Conservation (phyloP, 225 moss, liverwort and hornwort genomes). For the Anthoceros angustus region DNA sequence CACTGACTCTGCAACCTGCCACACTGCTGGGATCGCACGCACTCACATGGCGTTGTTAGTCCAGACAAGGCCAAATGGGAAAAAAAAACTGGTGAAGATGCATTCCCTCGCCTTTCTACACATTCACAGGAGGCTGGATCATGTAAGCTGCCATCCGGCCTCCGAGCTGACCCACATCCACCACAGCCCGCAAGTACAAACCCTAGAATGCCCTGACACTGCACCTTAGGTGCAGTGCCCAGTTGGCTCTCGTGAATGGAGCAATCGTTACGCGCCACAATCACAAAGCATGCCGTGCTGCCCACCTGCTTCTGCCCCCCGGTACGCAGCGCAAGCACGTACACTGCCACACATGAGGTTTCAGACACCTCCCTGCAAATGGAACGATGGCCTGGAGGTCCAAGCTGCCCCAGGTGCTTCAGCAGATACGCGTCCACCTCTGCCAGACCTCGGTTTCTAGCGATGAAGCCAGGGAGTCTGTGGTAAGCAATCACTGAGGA, state of each 20-base stretch:
- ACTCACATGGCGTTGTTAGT: conserved; percentile 87
- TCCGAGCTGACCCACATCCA: background rate
- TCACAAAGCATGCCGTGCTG: conserved; percentile 94
- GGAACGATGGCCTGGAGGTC: too few relatives aligned
- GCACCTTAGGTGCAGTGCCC: conserved; percentile 95
- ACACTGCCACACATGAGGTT: too few relatives aligned
- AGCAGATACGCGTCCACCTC: too few relatives aligned
- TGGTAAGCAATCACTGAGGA: too few relatives aligned
- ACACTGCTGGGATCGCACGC: conserved; percentile 3
- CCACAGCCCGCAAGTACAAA: background rate
- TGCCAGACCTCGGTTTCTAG: too few relatives aligned
- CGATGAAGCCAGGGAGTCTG: too few relatives aligned
- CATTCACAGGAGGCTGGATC: conserved; percentile 5
- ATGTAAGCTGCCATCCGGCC: background rate
- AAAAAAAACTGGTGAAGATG: conserved; percentile 93
- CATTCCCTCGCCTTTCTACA: conserved; percentile 91
- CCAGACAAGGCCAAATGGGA: conserved; percentile 92
- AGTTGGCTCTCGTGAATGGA: conserved; percentile 95
- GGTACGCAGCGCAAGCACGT: too few relatives aligned
- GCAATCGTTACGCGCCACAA: conserved; percentile 80
- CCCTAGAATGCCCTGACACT: background rate
- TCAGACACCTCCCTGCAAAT: too few relatives aligned
- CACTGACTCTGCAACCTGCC: background rate
- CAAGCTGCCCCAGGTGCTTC: too few relatives aligned
- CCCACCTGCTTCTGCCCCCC: conserved; percentile 50